These are phyloP conservation scores for Aspergillus persii DNA, from an alignment of 2,329 filamentous ascomycete species.

Conservation along the genomic window DNA sequence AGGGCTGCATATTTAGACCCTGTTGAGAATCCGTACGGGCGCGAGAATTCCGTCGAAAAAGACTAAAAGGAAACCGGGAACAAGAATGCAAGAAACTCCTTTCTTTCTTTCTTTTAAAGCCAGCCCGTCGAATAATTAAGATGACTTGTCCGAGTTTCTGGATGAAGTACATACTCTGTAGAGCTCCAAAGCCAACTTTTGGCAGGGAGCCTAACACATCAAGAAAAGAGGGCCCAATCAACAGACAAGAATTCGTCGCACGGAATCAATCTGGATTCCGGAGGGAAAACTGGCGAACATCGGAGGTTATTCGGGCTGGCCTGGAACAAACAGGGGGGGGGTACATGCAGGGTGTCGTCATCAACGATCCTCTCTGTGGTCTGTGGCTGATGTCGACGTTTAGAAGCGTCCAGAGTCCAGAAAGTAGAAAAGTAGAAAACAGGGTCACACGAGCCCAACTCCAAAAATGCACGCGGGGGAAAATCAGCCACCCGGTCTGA, in stretches of 20 bases:
- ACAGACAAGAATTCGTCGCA: not conserved
- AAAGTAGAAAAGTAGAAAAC: not conserved
- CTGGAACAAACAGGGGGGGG: not conserved
- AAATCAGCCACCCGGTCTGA: not conserved
- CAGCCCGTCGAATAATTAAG: not conserved
- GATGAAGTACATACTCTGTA: too few relatives aligned
- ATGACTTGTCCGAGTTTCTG: not conserved
- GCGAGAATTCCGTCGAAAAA: not conserved
- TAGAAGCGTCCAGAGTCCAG: not conserved
- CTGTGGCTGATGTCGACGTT: too few relatives aligned
- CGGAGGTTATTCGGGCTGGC: not conserved
- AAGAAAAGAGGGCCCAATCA: not conserved
- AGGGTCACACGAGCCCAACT: slow-evolving; percentile 1
- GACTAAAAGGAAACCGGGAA: not conserved
- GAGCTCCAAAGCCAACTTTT: too few relatives aligned
- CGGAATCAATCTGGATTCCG: not conserved
- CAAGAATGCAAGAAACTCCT: not conserved
- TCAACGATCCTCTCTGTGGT: not conserved
- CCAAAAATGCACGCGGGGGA: not conserved
- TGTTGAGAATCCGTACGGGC: not conserved
- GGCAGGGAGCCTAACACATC: too few relatives aligned
- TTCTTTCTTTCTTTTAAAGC: too few relatives aligned
- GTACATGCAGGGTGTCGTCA: not conserved
- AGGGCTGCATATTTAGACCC: not conserved
- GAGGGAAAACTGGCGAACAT: not conserved